Base-by-base conservation (phyloP, 257 asterid genomes). In the Nicotiana paniculata region DNA sequence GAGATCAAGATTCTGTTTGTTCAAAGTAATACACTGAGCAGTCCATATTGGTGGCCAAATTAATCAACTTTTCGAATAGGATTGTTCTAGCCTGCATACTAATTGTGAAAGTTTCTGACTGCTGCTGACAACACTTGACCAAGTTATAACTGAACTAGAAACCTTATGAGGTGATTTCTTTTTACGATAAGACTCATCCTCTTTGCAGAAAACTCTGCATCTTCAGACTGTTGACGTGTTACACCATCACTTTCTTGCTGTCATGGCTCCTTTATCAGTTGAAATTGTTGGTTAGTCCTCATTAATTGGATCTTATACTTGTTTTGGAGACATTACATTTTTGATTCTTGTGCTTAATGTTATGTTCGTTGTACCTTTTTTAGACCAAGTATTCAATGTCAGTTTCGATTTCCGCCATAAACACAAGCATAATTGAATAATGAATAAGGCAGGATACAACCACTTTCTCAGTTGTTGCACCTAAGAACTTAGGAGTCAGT, bases 1-100 rank as follows among this genome's bases (percentile, higher is more conserved):
- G 80, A 69, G 85, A 53, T 76, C 67, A 4, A 76, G 81, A 64
- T 85, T 9, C 43, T 70, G 59, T 70, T 79, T n/a, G 64, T 64
- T 33, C 77, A 64, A 77, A 77, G 53, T 63, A 77, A 83, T 80
- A 37, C 64, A 62, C 28, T 65, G 46, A 62, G 55, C 37, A 54
- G 39, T 21, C 54, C 30, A 51, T 53, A 30, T 48, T 39, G 57
- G 54, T 55, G 12, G 57, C 24, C 24, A 21, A 21, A 67, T 64
- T 55, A 51, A 11, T 9, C 7, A 10, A 17, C 26, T 12, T 37
- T 35, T 46, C 54, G 54, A 55, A 37, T 55, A 53, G 32, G 43
- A 54, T 13, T 17, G 26, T 9, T 59, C 46, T 79, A 26, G 74
- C 81, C 53, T 48, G n/a, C 12, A 51, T 75, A 26, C 46, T 48